A percentile compares a stretch with the other conserved stretches of the same genome.
Evolutionary conservation across 257 asterid genomes (phyloP).

Genomic region (Handroanthus guayacan): DNA sequence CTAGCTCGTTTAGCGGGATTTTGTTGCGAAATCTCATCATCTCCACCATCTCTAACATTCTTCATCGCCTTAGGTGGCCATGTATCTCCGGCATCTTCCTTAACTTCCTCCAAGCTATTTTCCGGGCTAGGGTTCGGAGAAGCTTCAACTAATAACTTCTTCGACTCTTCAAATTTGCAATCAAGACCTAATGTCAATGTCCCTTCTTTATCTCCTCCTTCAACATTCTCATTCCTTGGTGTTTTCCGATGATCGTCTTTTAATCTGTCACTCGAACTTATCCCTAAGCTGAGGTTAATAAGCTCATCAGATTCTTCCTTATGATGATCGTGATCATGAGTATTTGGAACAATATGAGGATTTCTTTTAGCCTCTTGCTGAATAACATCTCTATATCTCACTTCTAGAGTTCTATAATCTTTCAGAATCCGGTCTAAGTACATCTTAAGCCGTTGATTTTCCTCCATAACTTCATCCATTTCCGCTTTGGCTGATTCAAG

Average conservation of each 20-base stretch:
- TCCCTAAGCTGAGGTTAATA: constrained; percentile 73
- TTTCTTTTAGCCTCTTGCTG: constrained; percentile 48
- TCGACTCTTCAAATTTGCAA: constrained; percentile 52
- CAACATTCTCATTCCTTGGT: constrained; percentile 32
- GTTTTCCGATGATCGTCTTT: constrained; percentile 43
- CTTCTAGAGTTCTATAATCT: constrained; percentile 73
- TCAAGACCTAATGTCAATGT: constrained; percentile 64
- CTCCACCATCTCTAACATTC: constrained; percentile 58
- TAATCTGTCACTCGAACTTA: constrained; percentile 52
- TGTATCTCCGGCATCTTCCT: constrained; percentile 59
- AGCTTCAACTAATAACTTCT: constrained; percentile 29
- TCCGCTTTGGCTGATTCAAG: constrained; percentile 74
- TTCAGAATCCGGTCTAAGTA: constrained; percentile 65
- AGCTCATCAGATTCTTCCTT: constrained; percentile 52
- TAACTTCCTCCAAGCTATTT: constrained; percentile 62
- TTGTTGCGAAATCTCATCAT: constrained; percentile 65
- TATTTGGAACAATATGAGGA: not conserved
- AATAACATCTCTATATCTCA: constrained; percentile 61
- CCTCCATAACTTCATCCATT: constrained; percentile 79
- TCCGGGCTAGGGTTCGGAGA: constrained; percentile 58
- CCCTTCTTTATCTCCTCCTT: constrained; percentile 47
- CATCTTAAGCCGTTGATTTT: constrained; percentile 71
- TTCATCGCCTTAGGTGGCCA: constrained; percentile 51
- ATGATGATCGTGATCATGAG: constrained; percentile 16
- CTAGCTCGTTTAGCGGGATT: constrained; percentile 88